These are phyloP conservation scores for Nakaseomyces nivariensis DNA, from an alignment of 1,139 yeast species.

Conservation along the genomic window DNA sequence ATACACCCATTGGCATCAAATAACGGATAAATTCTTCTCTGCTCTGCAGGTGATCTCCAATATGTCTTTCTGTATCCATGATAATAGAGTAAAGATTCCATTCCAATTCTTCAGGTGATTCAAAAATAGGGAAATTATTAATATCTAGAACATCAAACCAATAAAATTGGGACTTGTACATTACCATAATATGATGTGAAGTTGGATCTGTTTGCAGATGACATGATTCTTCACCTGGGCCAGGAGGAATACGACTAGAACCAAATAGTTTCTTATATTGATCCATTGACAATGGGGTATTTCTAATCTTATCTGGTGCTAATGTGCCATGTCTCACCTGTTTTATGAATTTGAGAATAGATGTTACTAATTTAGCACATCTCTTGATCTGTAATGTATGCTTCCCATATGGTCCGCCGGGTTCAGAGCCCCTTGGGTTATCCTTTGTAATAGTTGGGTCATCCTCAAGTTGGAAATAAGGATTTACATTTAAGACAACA, in stretches of 20 bases:
- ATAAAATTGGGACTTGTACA: constrained; percentile 79
- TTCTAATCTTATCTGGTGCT: constrained; percentile 60
- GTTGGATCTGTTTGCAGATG: constrained; percentile 70
- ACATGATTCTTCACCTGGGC: constrained; percentile 47
- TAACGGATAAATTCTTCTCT: constrained; percentile 30
- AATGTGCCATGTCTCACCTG: constrained; percentile 69
- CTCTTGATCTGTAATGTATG: constrained; percentile 51
- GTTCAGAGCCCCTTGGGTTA: constrained; percentile 27
- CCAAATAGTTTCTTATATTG: constrained; percentile 82
- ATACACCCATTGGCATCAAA: constrained; percentile 77
- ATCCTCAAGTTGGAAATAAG: constrained; percentile 79
- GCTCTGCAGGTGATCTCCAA: constrained; percentile 22
- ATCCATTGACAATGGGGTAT: constrained; percentile 74
- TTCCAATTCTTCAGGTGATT: constrained; percentile 65
- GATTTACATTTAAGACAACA: constrained; percentile 78
- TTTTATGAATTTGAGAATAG: constrained; percentile 67
- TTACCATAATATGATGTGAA: constrained; percentile 73
- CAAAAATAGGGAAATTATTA: constrained; percentile 50
- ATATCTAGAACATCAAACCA: constrained; percentile 87
- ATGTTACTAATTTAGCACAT: constrained; percentile 71
- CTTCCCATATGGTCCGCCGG: constrained; percentile 17
- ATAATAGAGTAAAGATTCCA: constrained; percentile 67
- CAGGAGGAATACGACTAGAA: constrained; percentile 74
- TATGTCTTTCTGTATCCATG: constrained; percentile 45
- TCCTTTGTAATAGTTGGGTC: constrained; percentile 66